Evolutionary conservation across 352 stramenopile genomes (phyloP), one percentile per base, ranked within the genome.

Genomic region (Albugo laibachii): DNA sequence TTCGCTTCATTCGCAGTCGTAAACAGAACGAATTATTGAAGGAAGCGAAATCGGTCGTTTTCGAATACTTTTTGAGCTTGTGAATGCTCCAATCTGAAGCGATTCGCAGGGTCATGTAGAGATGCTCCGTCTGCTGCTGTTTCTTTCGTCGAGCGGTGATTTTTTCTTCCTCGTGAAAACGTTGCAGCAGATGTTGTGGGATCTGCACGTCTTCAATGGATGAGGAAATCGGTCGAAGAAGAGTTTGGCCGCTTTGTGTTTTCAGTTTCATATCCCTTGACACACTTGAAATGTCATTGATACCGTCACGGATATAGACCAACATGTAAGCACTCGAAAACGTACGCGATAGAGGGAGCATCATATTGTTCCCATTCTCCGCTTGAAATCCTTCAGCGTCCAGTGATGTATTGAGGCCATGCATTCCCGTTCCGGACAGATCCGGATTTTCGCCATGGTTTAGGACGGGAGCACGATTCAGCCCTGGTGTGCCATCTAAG

Each of bases 261-360:
- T 65, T 54, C 24, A 31, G 3, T 31, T 31, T 31, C 24, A 3
- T 31, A 31, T 31, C 24, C 3, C 24, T 31, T 31, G 24, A 8
- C 47, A 85, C 83, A 2, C 56, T 65, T 45, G 46, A 59, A 41
- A 82, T 77, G 36, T 82, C 76, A 37, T 83, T 88, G 24, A 71
- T 57, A 12, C 73, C 74, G 42, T 85, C 74, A 2, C 77, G 77
- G 13, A 91, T 65, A 47, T 91, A 91, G 24, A 91, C 79, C 3
- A 92, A 75, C 79, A 92, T 92, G 49, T 92, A 92, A 3, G 79
- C 79, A 35, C 79, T 92, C 3, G 76, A 78, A 48, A 83, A 89
- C 36, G 61, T 91, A 6, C 63, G 59, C 11, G 52, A 58, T 13
- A 85, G 52, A 34, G 78, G 71, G 24, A 82, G 38, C 53, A 80